phyloP scores from a whole-genome alignment of 2,329 filamentous ascomycete genomes.

The Zopfia rhizophila region DNA sequence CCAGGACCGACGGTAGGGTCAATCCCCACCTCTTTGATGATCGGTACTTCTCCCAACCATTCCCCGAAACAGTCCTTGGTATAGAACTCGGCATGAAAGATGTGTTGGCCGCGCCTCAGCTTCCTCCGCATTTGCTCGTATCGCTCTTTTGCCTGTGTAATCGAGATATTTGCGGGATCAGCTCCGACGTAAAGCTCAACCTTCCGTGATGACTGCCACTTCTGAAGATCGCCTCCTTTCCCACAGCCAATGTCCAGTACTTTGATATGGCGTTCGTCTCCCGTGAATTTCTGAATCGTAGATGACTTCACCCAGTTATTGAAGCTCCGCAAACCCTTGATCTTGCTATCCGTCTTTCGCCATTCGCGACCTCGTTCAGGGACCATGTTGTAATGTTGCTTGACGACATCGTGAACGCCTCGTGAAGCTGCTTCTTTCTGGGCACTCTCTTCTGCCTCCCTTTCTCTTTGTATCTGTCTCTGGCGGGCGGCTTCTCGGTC shows the following conservation, averaged over 20 bases:
- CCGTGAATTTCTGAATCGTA: conserved; percentile 89
- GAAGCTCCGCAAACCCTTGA: conserved; percentile 92
- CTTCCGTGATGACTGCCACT: conserved; percentile 91
- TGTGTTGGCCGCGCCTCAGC: conserved; percentile 61
- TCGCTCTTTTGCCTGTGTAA: conserved; percentile 87
- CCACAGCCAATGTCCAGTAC: conserved; percentile 96
- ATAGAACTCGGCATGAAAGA: conserved; percentile 88
- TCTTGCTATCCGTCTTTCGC: conserved; percentile 92
- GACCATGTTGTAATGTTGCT: conserved; percentile 95
- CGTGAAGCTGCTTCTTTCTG: conserved; percentile 54
- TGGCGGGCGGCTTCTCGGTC: conserved; percentile 75
- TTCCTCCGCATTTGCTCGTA: conserved; percentile 77
- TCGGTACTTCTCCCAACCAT: conserved; percentile 80
- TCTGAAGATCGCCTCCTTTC: conserved; percentile 93
- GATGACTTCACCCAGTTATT: conserved; percentile 99
- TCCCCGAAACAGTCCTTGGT: conserved; percentile 94
- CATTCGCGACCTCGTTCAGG: conserved; percentile 93
- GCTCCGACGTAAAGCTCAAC: conserved; percentile 95
- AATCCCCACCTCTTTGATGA: conserved; percentile 88
- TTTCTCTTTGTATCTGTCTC: conserved; percentile 53
- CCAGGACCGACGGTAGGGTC: conserved; percentile 74
- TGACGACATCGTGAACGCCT: conserved; percentile 84
- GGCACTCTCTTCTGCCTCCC: conserved; percentile 60
- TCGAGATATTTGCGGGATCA: conserved; percentile 91
- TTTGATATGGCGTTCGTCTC: conserved; percentile 68